Conservation (phyloP, 2,329 filamentous ascomycete species). For the Chaetomiaceae sp. region DNA sequence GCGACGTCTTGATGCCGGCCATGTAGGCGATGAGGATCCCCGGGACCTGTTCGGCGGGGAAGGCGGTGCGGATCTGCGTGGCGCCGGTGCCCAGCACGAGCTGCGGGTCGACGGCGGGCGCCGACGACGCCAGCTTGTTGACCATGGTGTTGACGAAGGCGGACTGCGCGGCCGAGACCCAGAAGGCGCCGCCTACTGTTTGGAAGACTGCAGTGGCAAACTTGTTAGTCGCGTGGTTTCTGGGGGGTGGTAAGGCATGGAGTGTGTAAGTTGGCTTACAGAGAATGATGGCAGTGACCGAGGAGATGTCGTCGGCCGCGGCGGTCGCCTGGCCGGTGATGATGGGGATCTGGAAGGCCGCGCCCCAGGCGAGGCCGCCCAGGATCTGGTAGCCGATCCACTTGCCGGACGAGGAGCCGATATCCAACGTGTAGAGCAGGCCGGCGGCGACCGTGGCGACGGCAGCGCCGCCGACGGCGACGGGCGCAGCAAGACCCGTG, state of each 20-base stretch:
- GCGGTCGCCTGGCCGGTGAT: conserved; percentile 34
- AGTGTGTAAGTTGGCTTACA: conserved; percentile 20
- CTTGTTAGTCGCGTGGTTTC: not conserved
- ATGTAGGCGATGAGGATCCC: conserved; percentile 54
- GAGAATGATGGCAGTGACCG: conserved; percentile 26
- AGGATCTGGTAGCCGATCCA: conserved; percentile 45
- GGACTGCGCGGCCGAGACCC: conserved; percentile 37
- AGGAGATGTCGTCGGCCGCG: conserved; percentile 25
- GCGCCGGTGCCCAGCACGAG: conserved; percentile 35
- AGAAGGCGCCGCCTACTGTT: conserved; percentile 39
- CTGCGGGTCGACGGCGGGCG: conserved; percentile 29
- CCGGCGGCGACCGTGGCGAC: conserved; percentile 33
- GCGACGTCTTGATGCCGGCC: conserved; percentile 51
- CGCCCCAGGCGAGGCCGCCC: conserved; percentile 36
- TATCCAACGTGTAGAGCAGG: conserved; percentile 32
- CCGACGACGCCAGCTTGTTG: conserved; percentile 19
- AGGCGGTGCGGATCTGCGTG: conserved; percentile 45
- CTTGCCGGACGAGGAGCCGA: conserved; percentile 26
- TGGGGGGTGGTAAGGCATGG: not conserved
- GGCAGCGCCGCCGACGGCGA: conserved; percentile 33
- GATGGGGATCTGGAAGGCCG: conserved; percentile 37
- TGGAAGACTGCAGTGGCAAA: conserved; percentile 30
- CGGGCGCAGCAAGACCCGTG: conserved; percentile 29
- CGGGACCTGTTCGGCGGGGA: conserved; percentile 40
- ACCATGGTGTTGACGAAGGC: conserved; percentile 34